phyloP scores from a whole-genome alignment of 441 rosid species.

The Biscutella auriculata region DNA sequence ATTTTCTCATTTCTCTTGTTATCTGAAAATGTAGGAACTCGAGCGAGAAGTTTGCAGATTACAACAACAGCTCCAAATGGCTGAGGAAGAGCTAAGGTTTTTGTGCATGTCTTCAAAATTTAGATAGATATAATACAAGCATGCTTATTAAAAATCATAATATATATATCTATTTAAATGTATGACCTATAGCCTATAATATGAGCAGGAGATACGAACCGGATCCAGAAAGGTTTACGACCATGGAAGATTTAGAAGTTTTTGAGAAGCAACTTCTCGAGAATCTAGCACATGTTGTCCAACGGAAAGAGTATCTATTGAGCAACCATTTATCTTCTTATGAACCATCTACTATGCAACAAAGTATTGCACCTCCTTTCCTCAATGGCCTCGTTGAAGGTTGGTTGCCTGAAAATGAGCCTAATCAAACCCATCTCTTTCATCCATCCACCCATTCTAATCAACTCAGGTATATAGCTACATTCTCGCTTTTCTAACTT shows the following conservation, averaged over 20 bases:
- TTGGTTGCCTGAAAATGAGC: slow-evolving; percentile 46
- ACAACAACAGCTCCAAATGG: slow-evolving; percentile 27
- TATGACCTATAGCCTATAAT: background rate
- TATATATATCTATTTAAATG: too few relatives aligned
- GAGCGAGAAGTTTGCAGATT: slow-evolving; percentile 30
- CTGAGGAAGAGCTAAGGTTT: slow-evolving; percentile 24
- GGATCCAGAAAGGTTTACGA: slow-evolving; percentile 31
- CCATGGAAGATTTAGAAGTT: slow-evolving; percentile 43
- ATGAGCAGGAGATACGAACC: slow-evolving; percentile 44
- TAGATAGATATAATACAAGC: background rate
- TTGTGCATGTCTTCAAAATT: too few relatives aligned
- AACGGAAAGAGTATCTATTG: slow-evolving; percentile 43
- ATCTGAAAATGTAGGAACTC: slow-evolving; percentile 10
- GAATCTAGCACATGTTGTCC: slow-evolving; percentile 34
- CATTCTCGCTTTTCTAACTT: background rate
- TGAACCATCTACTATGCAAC: slow-evolving; percentile 46
- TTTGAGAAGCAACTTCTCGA: slow-evolving; percentile 53
- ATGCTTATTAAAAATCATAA: too few relatives aligned
- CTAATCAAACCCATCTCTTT: slow-evolving; percentile 33
- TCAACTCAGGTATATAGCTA: slow-evolving; percentile 29
- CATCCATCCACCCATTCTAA: slow-evolving; percentile 33
- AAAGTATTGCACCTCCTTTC: slow-evolving; percentile 31
- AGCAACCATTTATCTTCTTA: slow-evolving; percentile 36
- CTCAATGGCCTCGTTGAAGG: slow-evolving; percentile 31
- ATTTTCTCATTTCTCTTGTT: background rate